Evolutionary conservation across 495 filamentous ascomycete genomes (phyloP).

Genomic region (Hypoxylon lenormandii): DNA sequence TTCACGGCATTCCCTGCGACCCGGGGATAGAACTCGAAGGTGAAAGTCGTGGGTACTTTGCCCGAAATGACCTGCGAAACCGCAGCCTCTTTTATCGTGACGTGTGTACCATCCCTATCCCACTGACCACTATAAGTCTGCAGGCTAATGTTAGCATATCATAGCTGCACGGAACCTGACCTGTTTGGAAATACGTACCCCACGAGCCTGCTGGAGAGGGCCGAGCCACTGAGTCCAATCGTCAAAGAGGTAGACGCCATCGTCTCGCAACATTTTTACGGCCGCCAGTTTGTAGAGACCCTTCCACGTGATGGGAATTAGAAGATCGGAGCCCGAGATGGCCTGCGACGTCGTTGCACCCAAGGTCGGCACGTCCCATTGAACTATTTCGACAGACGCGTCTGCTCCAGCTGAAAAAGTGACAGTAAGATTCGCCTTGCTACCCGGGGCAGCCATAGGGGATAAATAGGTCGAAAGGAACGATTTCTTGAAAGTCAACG

Average conservation of each 20-base stretch:
- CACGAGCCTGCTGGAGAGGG: conserved; percentile 63
- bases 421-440: conserved; percentile 64
- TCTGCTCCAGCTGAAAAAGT: conserved; percentile 64
- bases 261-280: conserved; percentile 64
- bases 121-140: conserved; percentile 63
- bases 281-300: conserved; percentile 63
- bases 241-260: conserved; percentile 66
- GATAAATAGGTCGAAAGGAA: conserved; percentile 63
- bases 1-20: conserved; percentile 58
- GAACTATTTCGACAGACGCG: conserved; percentile 60
- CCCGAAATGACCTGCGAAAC: conserved; percentile 62
- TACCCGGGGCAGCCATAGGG: conserved; percentile 55
- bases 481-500: conserved; percentile 61
- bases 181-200: conserved; percentile 7
- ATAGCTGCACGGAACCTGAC: background rate
- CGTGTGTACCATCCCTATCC: conserved; percentile 60
- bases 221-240: conserved; percentile 69
- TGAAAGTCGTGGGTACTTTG: conserved; percentile 61
- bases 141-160: background rate
- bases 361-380: conserved; percentile 64
- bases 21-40: conserved; percentile 66
- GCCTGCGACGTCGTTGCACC: conserved; percentile 54
- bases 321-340: conserved; percentile 59
- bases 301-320: conserved; percentile 65
- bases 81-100: conserved; percentile 59